Conservation (phyloP, 1,284 basidiomycete genomes). For the Limonomyces culmigenus region DNA sequence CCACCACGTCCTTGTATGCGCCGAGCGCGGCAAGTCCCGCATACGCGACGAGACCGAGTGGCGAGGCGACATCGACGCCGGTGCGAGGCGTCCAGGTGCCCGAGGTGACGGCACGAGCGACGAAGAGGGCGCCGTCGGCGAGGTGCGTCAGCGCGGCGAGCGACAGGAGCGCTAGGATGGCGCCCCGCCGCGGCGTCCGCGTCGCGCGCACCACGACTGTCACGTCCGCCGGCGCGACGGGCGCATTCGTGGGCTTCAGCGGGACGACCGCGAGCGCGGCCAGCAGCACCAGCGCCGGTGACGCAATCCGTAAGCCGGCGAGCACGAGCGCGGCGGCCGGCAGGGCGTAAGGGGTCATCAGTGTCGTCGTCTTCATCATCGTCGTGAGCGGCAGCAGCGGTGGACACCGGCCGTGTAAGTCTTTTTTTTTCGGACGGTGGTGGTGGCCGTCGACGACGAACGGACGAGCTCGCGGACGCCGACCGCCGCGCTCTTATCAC, state of each 20-base stretch:
- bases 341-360: constrained; percentile 10
- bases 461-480: too few species aligned
- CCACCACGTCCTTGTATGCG: constrained; percentile 59
- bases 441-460: too few species aligned
- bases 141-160: constrained; percentile 71
- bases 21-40: constrained; percentile 52
- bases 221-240: constrained; percentile 29
- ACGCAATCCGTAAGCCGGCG: constrained; percentile 40
- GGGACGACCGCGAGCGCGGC: constrained; percentile 40
- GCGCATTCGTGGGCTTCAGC: not conserved
- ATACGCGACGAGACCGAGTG: constrained; percentile 51
- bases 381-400: too few species aligned
- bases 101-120: constrained; percentile 41
- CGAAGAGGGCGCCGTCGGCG: constrained; percentile 63
- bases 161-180: constrained; percentile 53
- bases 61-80: constrained; percentile 50
- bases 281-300: constrained; percentile 44
- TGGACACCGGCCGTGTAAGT: too few species aligned
- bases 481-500: too few species aligned
- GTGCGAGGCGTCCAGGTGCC: constrained; percentile 45
- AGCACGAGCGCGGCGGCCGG: constrained; percentile 27
- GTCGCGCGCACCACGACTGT: constrained; percentile 59
- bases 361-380: constrained; percentile 13
- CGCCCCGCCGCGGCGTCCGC: constrained; percentile 48
- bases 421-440: too few species aligned